Base-by-base conservation (phyloP, 257 asterid genomes). In the Henckelia pumila region DNA sequence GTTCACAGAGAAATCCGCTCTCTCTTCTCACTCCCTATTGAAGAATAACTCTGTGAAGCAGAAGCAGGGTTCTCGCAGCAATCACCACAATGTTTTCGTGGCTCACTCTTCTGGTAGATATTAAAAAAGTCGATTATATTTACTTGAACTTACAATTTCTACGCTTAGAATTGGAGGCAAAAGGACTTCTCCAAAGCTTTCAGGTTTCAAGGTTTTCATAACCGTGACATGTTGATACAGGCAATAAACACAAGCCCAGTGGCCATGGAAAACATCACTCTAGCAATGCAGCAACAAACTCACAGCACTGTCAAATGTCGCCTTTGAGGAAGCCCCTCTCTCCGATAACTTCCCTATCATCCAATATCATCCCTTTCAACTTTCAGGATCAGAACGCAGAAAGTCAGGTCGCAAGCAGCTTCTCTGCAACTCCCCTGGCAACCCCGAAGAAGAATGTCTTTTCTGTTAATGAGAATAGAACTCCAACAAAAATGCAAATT, bases 241-340 rank as follows among this genome's bases (percentile, higher is more conserved):
- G 80, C 72, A 89, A 81, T 82, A 84, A 80, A 77, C 76, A 72
- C 53, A 68, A 22, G 25, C 21, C 83, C 7, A 72, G 66, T 32
- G 61, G 71, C 67, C 58, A 70, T 3, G 64, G 55, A 28, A 80
- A 80, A 49, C 83, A 72, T 44, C 74, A 77, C 6, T 59, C 77
- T 17, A 37, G 32, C 70, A 71, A 73, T 26, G 70, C 75, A 71
- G 40, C 19, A 14, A 14, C 79, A 23, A 71, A 74, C 73, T 70
- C 78, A 1, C 66, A 66, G 13, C 76, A 58, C 0, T 44, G 69
- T 20, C 72, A 68, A 44, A 16, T 71, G 26, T 69, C 78, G 70
- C 56, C 66, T 49, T 65, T 59, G 57, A 64, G 95, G 76, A 89
- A 79, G 84, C 85, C 95, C 25, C 87, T 90, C 67, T 93, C 96